phyloP scores from a whole-genome alignment of 1,139 yeast species.

The Yamadazyma taylorii region DNA sequence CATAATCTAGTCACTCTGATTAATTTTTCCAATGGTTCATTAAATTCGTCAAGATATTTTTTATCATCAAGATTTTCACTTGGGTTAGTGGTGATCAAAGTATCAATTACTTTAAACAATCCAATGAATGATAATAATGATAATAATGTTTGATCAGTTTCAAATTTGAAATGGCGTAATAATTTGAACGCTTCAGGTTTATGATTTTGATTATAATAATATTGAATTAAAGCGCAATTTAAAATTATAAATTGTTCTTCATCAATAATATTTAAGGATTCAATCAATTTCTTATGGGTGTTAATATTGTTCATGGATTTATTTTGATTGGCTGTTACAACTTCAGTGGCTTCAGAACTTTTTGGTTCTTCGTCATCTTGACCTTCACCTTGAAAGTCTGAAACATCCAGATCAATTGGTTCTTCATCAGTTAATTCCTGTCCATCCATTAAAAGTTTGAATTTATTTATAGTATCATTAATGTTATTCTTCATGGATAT shows the following conservation, averaged over 20 bases:
- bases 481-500: constrained; percentile 21
- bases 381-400: constrained; percentile 13
- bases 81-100: constrained; percentile 22
- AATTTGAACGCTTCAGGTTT: constrained; percentile 22
- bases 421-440: constrained; percentile 34
- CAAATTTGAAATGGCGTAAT: constrained; percentile 26
- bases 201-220: constrained; percentile 23
- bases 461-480: constrained; percentile 19
- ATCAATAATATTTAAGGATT: constrained; percentile 33
- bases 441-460: constrained; percentile 25
- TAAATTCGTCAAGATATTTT: constrained; percentile 14
- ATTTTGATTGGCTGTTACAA: constrained; percentile 1
- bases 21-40: constrained; percentile 28
- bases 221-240: constrained; percentile 26
- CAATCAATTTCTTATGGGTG: constrained; percentile 18
- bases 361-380: constrained; percentile 16
- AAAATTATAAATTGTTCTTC: constrained; percentile 39
- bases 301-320: constrained; percentile 1
- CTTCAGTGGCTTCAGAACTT: constrained; percentile 12
- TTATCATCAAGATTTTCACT: constrained; percentile 6
- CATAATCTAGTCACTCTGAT: constrained; percentile 31
- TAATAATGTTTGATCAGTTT: constrained; percentile 17
- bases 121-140: constrained; percentile 36
- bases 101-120: constrained; percentile 27
- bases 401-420: constrained; percentile 15